Base-by-base conservation (phyloP, 129 eudicot genomes). In the Centrapalus pauciflorus region DNA sequence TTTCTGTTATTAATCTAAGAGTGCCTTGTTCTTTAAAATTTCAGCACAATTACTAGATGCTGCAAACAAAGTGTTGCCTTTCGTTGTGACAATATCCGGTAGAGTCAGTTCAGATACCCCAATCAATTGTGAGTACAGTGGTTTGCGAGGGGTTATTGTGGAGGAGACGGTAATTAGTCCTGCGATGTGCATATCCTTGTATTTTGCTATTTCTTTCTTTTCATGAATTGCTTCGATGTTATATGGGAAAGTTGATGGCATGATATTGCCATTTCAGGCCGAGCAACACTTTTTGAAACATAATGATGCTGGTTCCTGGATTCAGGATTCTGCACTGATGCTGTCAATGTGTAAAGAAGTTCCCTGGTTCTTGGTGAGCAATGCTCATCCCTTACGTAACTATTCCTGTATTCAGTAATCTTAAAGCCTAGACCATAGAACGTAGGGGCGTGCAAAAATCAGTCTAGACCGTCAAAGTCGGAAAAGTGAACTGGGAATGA, bases 221-320 rank as follows among this genome's bases (percentile, higher is more conserved):
- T 10, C 24, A 1, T 24, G 29, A 27, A 21, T 13, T 13, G 4
- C 9, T 61, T 61, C 23, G 12, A 54, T 14, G 46, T 55, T 52
- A 16, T n/a, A 34, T 10, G 12, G 27, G 24, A 28, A 35, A 64
- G 27, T 45, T 56, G 68, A 55, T 21, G 49, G 23, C 64, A 32
- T n/a, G 29, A 13, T 66, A 23, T 28, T 74, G 24, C 29, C 63
- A 28, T 55, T 69, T 63, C 81, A 94, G 99, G 90, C 93, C 5
- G 97, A 94, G 72, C 95, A 89, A 70, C 97, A 94, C 79, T 94
- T 89, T 72, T 55, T 94, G 79, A 94, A 94, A 71, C 99, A 94
- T 80, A 94, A 86, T 71, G 99, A 94, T 87, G 99, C 99, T 48
- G 99, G 99, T 77, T 94, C 99, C 0, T 94, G 99, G 99, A 85